Evolutionary conservation across 2,329 filamentous ascomycete genomes (phyloP).

Genomic region (Talaromyces amestolkiae): DNA sequence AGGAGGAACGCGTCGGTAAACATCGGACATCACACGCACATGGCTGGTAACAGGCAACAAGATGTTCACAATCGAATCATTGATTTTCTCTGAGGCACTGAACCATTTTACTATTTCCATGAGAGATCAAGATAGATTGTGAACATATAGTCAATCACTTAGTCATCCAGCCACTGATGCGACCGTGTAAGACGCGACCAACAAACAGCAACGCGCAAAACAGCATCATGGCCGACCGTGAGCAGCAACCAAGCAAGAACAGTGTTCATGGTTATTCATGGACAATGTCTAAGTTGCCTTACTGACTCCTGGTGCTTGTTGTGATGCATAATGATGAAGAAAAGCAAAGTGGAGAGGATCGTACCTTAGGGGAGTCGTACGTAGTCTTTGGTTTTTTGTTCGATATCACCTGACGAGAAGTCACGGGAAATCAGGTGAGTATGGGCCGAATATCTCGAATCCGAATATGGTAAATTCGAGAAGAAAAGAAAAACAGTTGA

Average conservation of each 20-base stretch:
- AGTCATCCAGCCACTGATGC: conserved; percentile 12
- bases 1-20: conserved; percentile 15
- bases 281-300: not conserved
- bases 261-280: conserved; percentile 3
- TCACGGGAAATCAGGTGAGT: conserved; percentile 32
- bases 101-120: not conserved
- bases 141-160: not conserved
- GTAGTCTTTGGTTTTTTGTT: conserved; percentile 6
- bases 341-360: conserved; percentile 14
- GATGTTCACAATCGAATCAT: not conserved
- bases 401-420: conserved; percentile 46
- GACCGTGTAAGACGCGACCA: conserved; percentile 17
- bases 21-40: not conserved
- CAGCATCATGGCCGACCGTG: conserved; percentile 12
- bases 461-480: conserved; percentile 29
- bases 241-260: not conserved
- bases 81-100: not conserved
- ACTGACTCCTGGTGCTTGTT: conserved; percentile 3
- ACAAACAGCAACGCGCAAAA: conserved; percentile 4
- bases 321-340: conserved; percentile 6
- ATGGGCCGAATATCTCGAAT: conserved; percentile 30
- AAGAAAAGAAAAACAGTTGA: conserved; percentile 17
- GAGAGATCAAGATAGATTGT: not conserved
- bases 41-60: conserved; percentile 6
- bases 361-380: conserved; percentile 11